Evolutionary conservation across 805 yeast genomes (phyloP), one percentile per base, ranked within the genome.

Genomic region (Saturnispora sanitii): DNA sequence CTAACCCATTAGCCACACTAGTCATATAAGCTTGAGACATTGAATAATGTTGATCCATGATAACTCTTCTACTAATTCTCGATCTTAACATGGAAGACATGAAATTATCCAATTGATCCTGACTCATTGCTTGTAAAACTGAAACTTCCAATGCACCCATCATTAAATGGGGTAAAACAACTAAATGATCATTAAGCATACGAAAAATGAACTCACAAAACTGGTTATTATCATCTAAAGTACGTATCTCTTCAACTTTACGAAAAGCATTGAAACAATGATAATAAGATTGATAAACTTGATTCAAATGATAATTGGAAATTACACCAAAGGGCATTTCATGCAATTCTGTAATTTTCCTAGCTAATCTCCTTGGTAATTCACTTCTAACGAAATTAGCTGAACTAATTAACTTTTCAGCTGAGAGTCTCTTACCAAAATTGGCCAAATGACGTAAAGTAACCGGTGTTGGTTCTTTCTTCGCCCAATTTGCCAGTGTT

Each of bases 61-160:
- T 81, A 35, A 90, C 81, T 50, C 97, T 68, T 62, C 98, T 69
- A 49, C 94, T 81, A 30, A 90, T 84, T 54, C 98, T 73, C 4
- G 94, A 84, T 41, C 95, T 68, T 33, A 90, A 62, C 70, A 87
- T 71, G 4, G 81, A 71, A 11, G 87, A 77, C 70, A 88, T 75
- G 52, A 88, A 75, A 15, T 62, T 65, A 54, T 90, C 96, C 48
- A 90, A 61, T 35, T 78, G 65, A 2, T 66, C 60, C 43, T 75
- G 78, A 3, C 86, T 79, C 52, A 82, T 69, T 30, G 65, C 62
- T 39, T 67, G 59, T 36, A 80, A 55, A 28, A 80, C 75, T 12
- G 82, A 74, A 46, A 79, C 79, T 52, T 90, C 96, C 35, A 87
- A 64, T 1, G 94, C 86, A 2, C 97, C 97, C 87, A 87, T 83